Evolutionary conservation across 345 rosid genomes (phyloP).

Genomic region (Hibiscus trionum): DNA sequence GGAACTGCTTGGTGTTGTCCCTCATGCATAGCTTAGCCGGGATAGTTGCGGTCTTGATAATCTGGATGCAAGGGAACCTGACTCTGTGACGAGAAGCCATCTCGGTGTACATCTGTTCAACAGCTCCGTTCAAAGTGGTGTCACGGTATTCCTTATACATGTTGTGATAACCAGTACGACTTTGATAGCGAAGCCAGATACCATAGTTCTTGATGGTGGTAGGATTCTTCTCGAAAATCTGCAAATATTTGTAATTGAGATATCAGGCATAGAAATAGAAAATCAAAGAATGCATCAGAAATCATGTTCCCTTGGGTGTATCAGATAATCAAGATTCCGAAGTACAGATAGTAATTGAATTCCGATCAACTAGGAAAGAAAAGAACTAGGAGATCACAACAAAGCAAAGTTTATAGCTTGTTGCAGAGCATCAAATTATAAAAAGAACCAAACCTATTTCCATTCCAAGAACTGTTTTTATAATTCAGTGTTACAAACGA

Average conservation of each 20-base stretch:
- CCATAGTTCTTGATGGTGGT: constrained; percentile 51
- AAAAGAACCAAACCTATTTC: background rate
- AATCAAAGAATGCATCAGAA: background rate
- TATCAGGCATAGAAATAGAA: background rate
- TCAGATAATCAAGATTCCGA: background rate
- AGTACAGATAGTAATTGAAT: background rate
- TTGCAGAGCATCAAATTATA: background rate
- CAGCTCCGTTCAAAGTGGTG: constrained; percentile 49
- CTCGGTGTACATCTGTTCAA: constrained; percentile 58
- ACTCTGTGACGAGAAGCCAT: constrained; percentile 64
- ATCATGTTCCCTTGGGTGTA: background rate
- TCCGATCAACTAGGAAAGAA: background rate
- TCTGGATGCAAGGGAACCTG: constrained; percentile 55
- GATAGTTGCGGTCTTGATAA: constrained; percentile 51
- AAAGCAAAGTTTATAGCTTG: background rate
- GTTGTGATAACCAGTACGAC: constrained; percentile 47
- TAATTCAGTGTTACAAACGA: too few relatives aligned
- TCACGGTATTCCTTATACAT: constrained; percentile 50
- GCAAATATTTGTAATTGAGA: background rate
- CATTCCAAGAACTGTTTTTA: background rate
- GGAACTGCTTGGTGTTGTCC: constrained; percentile 57
- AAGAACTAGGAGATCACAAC: background rate
- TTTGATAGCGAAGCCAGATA: constrained; percentile 49
- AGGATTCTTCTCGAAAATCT: constrained; percentile 59
- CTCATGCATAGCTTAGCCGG: constrained; percentile 42